These are phyloP conservation scores for Tulasnella sp. DNA, from an alignment of 768 basidiomycete species.

Conservation along the genomic window DNA sequence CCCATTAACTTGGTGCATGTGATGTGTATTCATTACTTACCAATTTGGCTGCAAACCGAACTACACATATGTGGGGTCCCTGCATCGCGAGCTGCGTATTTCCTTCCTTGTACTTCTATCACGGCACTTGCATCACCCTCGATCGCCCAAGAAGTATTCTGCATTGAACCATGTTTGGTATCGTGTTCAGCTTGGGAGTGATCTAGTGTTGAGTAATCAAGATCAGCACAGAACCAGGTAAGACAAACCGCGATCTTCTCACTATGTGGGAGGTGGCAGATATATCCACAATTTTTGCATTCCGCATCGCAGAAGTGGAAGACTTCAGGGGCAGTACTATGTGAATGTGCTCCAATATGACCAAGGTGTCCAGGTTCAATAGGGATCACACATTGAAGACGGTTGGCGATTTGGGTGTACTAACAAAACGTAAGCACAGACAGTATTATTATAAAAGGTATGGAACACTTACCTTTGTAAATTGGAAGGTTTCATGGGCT, in stretches of 20 bases:
- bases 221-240: neutral
- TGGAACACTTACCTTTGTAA: slow-evolving; percentile 12
- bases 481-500: slow-evolving; percentile 1
- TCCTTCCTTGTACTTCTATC: slow-evolving; percentile 1
- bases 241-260: no score
- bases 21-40: no score
- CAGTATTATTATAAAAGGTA: neutral
- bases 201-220: neutral
- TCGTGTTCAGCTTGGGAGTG: slow-evolving; percentile 7
- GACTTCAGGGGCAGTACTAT: neutral
- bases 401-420: slow-evolving; percentile 15
- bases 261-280: slow-evolving; percentile 12
- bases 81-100: neutral
- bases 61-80: slow-evolving; percentile 7
- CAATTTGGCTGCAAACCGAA: no score
- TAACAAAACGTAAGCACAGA: no score
- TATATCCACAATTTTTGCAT: slow-evolving; percentile 12
- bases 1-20: no score
- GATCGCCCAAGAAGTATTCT: slow-evolving; percentile 6
- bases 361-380: slow-evolving; percentile 5
- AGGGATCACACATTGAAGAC: slow-evolving; percentile 1
- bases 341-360: slow-evolving; percentile 8
- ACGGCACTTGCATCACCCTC: slow-evolving; percentile 12
- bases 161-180: slow-evolving; percentile 13
- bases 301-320: slow-evolving; percentile 10